phyloP scores from a whole-genome alignment of 371 early-diverging fungal genomes.

The Mortierella sp. region DNA sequence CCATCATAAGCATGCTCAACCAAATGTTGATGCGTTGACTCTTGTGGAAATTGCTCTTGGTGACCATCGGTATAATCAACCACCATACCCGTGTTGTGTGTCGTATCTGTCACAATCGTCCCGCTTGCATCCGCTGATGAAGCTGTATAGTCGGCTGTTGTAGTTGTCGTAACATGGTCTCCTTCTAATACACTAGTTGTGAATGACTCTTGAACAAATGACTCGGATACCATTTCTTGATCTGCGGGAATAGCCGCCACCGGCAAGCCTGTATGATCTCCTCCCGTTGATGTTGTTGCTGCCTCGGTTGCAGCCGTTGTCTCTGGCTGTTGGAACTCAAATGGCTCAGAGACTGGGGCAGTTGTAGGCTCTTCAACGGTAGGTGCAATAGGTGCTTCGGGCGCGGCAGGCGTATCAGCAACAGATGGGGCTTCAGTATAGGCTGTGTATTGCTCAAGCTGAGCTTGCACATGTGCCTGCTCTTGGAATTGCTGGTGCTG shows the following conservation, averaged over 20 bases:
- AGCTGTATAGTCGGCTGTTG: background rate
- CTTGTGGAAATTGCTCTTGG: slow-evolving; percentile 18
- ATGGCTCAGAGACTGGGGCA: background rate
- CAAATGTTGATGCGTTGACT: slow-evolving; percentile 11
- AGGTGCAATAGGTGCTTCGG: background rate
- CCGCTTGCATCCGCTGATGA: slow-evolving; percentile 16
- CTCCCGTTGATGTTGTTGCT: background rate
- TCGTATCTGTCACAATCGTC: slow-evolving; percentile 18
- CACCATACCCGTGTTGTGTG: background rate
- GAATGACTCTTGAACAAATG: slow-evolving; percentile 19
- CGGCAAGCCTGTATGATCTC: background rate
- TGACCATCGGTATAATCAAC: slow-evolving; percentile 29
- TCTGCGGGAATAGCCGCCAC: background rate
- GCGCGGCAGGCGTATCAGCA: background rate
- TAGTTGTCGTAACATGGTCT: slow-evolving; percentile 18
- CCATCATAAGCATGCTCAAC: slow-evolving; percentile 3
- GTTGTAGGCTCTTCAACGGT: background rate
- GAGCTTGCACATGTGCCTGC: background rate
- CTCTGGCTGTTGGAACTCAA: background rate
- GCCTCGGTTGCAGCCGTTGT: background rate
- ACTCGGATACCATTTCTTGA: slow-evolving; percentile 10
- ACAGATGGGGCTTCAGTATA: background rate
- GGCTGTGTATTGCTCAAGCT: background rate
- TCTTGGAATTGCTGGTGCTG: background rate
- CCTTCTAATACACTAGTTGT: slow-evolving; percentile 14